Conservation (phyloP, 2,329 filamentous ascomycete genomes). For the Claviceps arundinis region DNA sequence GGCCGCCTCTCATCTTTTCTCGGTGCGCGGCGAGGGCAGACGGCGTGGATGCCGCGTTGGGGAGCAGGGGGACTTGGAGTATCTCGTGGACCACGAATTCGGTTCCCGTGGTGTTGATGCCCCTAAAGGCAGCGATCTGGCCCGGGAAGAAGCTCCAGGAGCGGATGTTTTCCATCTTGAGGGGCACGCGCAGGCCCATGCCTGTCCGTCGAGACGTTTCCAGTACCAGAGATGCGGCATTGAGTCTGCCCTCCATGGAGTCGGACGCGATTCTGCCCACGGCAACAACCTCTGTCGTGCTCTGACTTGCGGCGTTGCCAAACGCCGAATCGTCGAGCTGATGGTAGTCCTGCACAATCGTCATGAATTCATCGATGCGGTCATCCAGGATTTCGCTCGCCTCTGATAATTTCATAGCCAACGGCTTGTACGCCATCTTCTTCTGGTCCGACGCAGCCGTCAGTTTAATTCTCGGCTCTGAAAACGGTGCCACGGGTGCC, state of each 20-base stretch:
- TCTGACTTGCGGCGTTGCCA: slow-evolving; percentile 74
- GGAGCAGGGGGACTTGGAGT: slow-evolving; percentile 60
- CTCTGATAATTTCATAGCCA: slow-evolving; percentile 90
- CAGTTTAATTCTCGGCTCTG: slow-evolving; percentile 69
- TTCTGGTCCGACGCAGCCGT: slow-evolving; percentile 79
- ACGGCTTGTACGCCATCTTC: slow-evolving; percentile 81
- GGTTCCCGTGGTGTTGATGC: slow-evolving; percentile 74
- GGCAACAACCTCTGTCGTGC: slow-evolving; percentile 75
- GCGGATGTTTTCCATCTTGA: slow-evolving; percentile 58
- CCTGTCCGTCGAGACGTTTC: slow-evolving; percentile 79
- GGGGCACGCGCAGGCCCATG: slow-evolving; percentile 65
- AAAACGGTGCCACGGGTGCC: slow-evolving; percentile 55
- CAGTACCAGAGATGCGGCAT: slow-evolving; percentile 70
- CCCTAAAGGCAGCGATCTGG: slow-evolving; percentile 77
- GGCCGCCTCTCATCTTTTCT: slow-evolving; percentile 51
- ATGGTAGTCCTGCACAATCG: slow-evolving; percentile 61
- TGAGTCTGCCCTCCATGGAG: slow-evolving; percentile 72
- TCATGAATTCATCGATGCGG: slow-evolving; percentile 78
- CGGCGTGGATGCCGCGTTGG: slow-evolving; percentile 57
- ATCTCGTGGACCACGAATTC: slow-evolving; percentile 72
- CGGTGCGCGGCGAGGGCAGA: slow-evolving; percentile 54
- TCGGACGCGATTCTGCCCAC: slow-evolving; percentile 89
- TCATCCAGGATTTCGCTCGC: slow-evolving; percentile 90
- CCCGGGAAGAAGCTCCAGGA: slow-evolving; percentile 83
- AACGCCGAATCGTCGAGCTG: slow-evolving; percentile 67